These are phyloP conservation scores for Aspergillus sp. DNA, from an alignment of 2,329 filamentous ascomycete species.

Conservation along the genomic window DNA sequence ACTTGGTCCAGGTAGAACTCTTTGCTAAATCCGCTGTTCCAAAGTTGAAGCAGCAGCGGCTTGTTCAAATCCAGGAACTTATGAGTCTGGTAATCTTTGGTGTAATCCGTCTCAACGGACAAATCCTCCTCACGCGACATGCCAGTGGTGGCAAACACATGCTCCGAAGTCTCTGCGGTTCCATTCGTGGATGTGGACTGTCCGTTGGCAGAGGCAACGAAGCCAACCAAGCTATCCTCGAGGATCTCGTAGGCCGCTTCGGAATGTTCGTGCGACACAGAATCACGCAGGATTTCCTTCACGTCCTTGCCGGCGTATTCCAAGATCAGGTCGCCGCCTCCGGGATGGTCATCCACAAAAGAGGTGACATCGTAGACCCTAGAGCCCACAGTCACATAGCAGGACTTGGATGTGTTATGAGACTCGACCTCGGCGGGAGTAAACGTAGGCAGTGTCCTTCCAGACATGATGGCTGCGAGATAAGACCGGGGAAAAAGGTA, in stretches of 20 bases:
- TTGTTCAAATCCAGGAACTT: conserved; percentile 89
- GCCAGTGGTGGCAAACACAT: conserved; percentile 64
- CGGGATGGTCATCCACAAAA: conserved; percentile 87
- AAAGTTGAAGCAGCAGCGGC: conserved; percentile 85
- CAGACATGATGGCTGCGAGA: conserved; percentile 69
- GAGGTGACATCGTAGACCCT: conserved; percentile 95
- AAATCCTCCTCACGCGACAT: conserved; percentile 89
- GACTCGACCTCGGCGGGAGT: conserved; percentile 75
- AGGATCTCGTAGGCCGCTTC: conserved; percentile 95
- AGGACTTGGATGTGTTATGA: conserved; percentile 78
- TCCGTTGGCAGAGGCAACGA: conserved; percentile 55
- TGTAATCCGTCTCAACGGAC: conserved; percentile 76
- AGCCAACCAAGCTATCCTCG: conserved; percentile 81
- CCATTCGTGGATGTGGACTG: conserved; percentile 29
- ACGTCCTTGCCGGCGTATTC: conserved; percentile 90
- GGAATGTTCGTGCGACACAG: conserved; percentile 78
- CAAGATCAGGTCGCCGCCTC: conserved; percentile 81
- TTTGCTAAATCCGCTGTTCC: conserved; percentile 83
- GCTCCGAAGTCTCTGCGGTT: conserved; percentile 25
- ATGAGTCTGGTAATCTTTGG: conserved; percentile 78
- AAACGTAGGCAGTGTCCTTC: conserved; percentile 78
- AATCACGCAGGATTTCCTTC: conserved; percentile 76
- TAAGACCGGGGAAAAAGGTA: conserved; percentile 1
- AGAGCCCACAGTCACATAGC: conserved; percentile 85
- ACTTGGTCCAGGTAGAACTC: conserved; percentile 97